Evolutionary conservation across 129 eudicot species (phyloP), one percentile per base, ranked within the genome.

Genomic region (Artemisia argyi): DNA sequence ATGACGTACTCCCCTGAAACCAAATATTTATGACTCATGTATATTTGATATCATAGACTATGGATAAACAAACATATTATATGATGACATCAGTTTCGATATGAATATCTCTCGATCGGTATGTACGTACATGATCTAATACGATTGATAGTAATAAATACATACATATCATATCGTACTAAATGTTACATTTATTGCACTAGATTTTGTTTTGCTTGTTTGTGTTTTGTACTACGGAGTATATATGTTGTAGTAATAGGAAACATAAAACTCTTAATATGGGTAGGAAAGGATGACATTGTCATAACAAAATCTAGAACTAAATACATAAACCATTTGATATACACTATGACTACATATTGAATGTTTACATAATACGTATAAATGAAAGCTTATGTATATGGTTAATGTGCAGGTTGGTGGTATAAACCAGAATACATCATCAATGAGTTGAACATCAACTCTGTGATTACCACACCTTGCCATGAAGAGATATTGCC

Each of bases 381-480:
- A 7, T 39, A 49, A 54, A 28, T 32, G 4, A 15, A 55, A 53
- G 7, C 9, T 1, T 20, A 28, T 1, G 22, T 5, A 11, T 22
- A 11, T 72, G 52, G 60, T 16, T 30, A 48, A 24, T 14, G 35
- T 72, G 63, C 87, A 95, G 99, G 97, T 16, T 95, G 99, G 99
- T 95, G 99, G 99, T 95, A 95, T 52, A 95, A 90, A 79, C 94
- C 91, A 2, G 97, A 95, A 74, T 60, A 86, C 81, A 86, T 90
- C 24, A 95, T 95, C 65, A 95, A 90, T 59, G 99, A 95, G 88
- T 83, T 95, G 32, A 95, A 95, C 82, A 90, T 88, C 74, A 95
- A 95, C 87, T 95, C 99, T 7, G 97, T 86, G 67, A 95, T 95
- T 16, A 95, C 99, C 13, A 88, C 99, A 0, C 99, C 99, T 2